A percentile compares a stretch with the other conserved stretches of the same genome.
These are phyloP conservation scores for Penicillium sp. DNA, from an alignment of 2,329 filamentous ascomycete genomes.

Conservation along the genomic window DNA sequence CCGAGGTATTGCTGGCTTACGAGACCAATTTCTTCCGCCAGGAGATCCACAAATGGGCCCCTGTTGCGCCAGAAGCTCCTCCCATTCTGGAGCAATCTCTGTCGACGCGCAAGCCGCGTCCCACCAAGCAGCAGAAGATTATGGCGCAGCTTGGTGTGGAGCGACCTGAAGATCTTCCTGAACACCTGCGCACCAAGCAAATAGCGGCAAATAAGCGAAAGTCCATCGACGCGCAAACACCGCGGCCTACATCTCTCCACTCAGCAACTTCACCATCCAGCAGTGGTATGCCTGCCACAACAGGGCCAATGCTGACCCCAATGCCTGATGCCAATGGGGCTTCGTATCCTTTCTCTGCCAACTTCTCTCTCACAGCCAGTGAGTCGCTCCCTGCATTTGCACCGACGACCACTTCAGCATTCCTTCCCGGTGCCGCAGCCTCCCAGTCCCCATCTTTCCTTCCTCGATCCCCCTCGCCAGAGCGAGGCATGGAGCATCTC, in stretches of 20 bases:
- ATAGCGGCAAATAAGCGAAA: constrained; percentile 65
- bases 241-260: constrained; percentile 25
- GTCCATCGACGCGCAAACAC: constrained; percentile 46
- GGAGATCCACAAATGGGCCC: constrained; percentile 90
- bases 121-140: constrained; percentile 94
- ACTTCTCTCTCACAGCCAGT: constrained; percentile 32
- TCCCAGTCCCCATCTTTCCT: constrained; percentile 36
- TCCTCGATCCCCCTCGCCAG: constrained; percentile 35
- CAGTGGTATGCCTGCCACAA: constrained; percentile 25
- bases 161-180: constrained; percentile 83
- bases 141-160: constrained; percentile 83
- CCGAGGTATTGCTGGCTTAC: constrained; percentile 81
- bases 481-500: constrained; percentile 33
- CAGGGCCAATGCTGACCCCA: constrained; percentile 30
- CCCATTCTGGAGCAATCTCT: constrained; percentile 80
- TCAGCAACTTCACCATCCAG: constrained; percentile 28
- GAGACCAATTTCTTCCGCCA: constrained; percentile 99
- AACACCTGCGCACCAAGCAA: constrained; percentile 72
- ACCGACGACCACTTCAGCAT: constrained; percentile 28
- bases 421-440: constrained; percentile 29
- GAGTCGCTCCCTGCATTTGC: constrained; percentile 35
- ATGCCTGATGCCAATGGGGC: constrained; percentile 26
- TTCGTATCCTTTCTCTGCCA: constrained; percentile 36
- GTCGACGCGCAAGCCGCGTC: constrained; percentile 89
- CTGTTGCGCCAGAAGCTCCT: constrained; percentile 78